These are phyloP conservation scores for Mortierella sp. DNA, from an alignment of 371 early-diverging fungal genomes.

Conservation along the genomic window DNA sequence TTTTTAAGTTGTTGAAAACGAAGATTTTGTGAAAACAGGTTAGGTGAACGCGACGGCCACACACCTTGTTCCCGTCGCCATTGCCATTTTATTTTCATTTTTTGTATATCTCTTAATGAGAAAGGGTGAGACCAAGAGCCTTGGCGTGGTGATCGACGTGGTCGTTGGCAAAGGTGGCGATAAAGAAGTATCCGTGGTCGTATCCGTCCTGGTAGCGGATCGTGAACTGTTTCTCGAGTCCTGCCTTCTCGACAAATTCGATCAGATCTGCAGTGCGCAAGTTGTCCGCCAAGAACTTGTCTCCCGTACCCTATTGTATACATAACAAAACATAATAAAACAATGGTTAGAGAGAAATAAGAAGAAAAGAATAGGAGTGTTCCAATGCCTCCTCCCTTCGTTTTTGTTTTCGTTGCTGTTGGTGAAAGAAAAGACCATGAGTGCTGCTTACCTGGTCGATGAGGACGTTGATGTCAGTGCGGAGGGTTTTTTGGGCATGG, in stretches of 20 bases:
- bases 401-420: neutral
- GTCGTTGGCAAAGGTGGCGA: conserved; percentile 83
- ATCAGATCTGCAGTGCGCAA: conserved; percentile 73
- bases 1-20: neutral
- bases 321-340: neutral
- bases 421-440: neutral
- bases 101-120: neutral
- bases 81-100: neutral
- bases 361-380: neutral
- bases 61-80: neutral
- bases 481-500: conserved; percentile 30
- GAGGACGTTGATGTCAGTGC: conserved; percentile 54
- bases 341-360: conserved; percentile 17
- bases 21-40: neutral
- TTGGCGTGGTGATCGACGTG: conserved; percentile 85
- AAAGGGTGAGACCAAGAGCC: conserved; percentile 31
- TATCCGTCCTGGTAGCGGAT: conserved; percentile 85
- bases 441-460: conserved; percentile 61
- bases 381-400: neutral
- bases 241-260: conserved; percentile 60
- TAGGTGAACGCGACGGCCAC: too few relatives aligned
- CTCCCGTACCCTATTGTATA: conserved; percentile 71
- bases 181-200: conserved; percentile 90
- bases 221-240: conserved; percentile 62
- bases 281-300: conserved; percentile 78